phyloP scores from a whole-genome alignment of 2,329 filamentous ascomycete species.

The Saccharata proteae region DNA sequence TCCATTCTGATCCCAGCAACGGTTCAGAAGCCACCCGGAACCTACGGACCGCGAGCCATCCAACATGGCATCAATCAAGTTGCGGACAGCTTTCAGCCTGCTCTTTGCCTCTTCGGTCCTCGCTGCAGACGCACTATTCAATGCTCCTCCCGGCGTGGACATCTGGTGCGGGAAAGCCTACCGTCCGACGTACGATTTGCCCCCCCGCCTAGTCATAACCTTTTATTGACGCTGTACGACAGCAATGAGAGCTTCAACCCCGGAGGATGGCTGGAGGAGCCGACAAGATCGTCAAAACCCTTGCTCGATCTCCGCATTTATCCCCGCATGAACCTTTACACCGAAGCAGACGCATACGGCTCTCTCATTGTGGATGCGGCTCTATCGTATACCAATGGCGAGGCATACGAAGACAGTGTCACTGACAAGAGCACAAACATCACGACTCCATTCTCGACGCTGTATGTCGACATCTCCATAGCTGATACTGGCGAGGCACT shows the following conservation, averaged over 20 bases:
- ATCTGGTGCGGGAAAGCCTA: slow-evolving; percentile 41
- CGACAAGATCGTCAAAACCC: slow-evolving; percentile 21
- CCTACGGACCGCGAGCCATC: no score
- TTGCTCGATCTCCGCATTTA: slow-evolving; percentile 33
- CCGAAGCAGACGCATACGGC: slow-evolving; percentile 23
- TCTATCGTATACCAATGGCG: slow-evolving; percentile 40
- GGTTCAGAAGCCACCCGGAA: no score
- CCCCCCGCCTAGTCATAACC: background rate
- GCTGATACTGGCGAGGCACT: slow-evolving; percentile 14
- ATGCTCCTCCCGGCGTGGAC: slow-evolving; percentile 31
- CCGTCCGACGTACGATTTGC: slow-evolving; percentile 21
- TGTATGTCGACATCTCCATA: slow-evolving; percentile 19
- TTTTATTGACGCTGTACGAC: background rate
- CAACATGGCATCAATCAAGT: no score
- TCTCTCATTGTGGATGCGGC: slow-evolving; percentile 46
- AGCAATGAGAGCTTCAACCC: slow-evolving; percentile 37
- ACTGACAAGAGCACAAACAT: slow-evolving; percentile 8
- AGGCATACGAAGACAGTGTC: slow-evolving; percentile 19
- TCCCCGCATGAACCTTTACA: slow-evolving; percentile 37
- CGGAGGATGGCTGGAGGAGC: slow-evolving; percentile 34
- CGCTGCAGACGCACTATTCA: slow-evolving; percentile 14
- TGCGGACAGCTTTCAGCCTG: no score
- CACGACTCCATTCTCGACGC: slow-evolving; percentile 13
- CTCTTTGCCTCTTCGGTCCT: no score
- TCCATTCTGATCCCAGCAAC: no score